Evolutionary conservation across 495 filamentous ascomycete genomes (phyloP).

Genomic region (Daldinia loculata): DNA sequence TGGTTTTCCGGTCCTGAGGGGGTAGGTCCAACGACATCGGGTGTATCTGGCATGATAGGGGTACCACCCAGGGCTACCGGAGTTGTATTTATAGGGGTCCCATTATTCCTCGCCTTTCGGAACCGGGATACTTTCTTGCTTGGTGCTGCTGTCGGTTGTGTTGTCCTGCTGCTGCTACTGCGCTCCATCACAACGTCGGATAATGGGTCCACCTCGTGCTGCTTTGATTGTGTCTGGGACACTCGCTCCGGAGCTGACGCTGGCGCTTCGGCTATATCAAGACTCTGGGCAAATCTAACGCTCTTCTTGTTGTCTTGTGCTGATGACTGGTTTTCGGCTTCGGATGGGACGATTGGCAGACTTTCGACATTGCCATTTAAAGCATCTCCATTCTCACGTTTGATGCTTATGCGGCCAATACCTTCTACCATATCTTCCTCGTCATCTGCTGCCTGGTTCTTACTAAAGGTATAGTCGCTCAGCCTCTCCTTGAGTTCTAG

Average conservation of each 20-base stretch:
- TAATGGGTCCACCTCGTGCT: constrained; percentile 52
- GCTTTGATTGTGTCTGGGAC: constrained; percentile 38
- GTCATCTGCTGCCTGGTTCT: constrained; percentile 33
- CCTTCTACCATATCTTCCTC: constrained; percentile 47
- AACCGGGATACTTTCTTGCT: constrained; percentile 59
- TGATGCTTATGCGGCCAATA: constrained; percentile 52
- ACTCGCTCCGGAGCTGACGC: constrained; percentile 42
- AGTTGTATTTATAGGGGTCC: constrained; percentile 7
- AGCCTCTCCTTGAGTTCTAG: constrained; percentile 80
- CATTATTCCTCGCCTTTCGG: constrained; percentile 48
- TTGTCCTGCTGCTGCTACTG: constrained; percentile 50
- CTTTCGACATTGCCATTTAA: constrained; percentile 2
- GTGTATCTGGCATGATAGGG: constrained; percentile 36
- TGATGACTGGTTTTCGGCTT: background rate
- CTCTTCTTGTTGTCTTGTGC: constrained; percentile 66
- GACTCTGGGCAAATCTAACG: constrained; percentile 75
- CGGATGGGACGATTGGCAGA: background rate
- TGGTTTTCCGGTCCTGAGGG: constrained; percentile 65
- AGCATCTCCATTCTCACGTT: constrained; percentile 18
- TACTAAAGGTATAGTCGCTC: constrained; percentile 44
- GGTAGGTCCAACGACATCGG: constrained; percentile 27
- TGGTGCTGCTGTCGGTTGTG: constrained; percentile 50
- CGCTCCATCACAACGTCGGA: constrained; percentile 54
- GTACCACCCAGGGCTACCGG: constrained; percentile 18
- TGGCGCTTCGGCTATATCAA: constrained; percentile 71